These are phyloP conservation scores for Colletotrichum paranaense DNA, from an alignment of 2,329 filamentous ascomycete genomes.

Conservation along the genomic window DNA sequence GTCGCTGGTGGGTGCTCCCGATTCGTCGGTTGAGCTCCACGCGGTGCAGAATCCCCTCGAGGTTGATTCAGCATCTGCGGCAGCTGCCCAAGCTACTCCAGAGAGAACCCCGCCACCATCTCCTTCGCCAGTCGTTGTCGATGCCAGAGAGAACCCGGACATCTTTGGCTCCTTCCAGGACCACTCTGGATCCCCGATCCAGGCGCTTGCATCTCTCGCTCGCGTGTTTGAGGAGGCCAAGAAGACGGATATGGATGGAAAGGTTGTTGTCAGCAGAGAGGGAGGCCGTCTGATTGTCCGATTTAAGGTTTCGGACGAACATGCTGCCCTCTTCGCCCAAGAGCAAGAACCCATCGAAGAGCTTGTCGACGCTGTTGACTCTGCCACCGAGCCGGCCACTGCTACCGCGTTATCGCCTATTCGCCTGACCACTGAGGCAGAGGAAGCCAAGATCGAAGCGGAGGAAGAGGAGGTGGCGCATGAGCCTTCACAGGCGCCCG, in stretches of 20 bases:
- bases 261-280: conserved; percentile 8
- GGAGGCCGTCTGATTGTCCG: conserved; percentile 29
- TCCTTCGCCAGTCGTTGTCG: conserved; percentile 21
- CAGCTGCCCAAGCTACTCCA: not conserved
- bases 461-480: not conserved
- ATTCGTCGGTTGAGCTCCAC: conserved; percentile 26
- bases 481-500: not conserved
- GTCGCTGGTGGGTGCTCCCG: conserved; percentile 27
- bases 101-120: not conserved
- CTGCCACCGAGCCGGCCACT: not conserved
- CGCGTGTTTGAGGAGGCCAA: conserved; percentile 13
- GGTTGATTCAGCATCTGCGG: conserved; percentile 27
- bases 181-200: conserved; percentile 9
- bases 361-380: not conserved
- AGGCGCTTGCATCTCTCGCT: conserved; percentile 12
- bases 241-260: conserved; percentile 6
- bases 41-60: conserved; percentile 20
- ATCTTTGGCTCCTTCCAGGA: conserved; percentile 32
- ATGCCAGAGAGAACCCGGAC: conserved; percentile 29
- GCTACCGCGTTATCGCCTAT: not conserved
- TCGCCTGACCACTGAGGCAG: not conserved
- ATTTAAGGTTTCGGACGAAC: conserved; percentile 33
- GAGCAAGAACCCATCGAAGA: not conserved
- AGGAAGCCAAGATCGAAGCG: not conserved
- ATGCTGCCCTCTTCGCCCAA: not conserved